These are phyloP conservation scores for Monosporozyma unispora DNA, from an alignment of 805 yeast species.

Conservation along the genomic window DNA sequence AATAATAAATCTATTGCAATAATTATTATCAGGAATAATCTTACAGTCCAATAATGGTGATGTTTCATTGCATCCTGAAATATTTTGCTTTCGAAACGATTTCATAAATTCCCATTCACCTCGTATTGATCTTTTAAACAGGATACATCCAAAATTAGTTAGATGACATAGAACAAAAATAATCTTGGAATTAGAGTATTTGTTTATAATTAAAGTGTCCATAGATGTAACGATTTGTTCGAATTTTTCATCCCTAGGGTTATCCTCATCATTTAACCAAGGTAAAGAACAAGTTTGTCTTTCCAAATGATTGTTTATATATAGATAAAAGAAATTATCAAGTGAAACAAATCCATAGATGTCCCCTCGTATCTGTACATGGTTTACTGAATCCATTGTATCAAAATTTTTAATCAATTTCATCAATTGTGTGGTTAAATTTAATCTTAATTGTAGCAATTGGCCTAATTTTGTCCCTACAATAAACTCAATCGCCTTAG, in stretches of 20 bases:
- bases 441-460: constrained; percentile 6
- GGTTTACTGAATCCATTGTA: constrained; percentile 4
- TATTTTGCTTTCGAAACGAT: background rate
- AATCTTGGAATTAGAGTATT: constrained; percentile 8
- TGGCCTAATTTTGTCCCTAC: constrained; percentile 13
- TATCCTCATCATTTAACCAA: background rate
- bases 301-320: constrained; percentile 6
- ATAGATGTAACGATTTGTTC: constrained; percentile 6
- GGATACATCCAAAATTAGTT: constrained; percentile 15
- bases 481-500: background rate
- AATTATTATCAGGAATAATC: constrained; percentile 1
- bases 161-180: constrained; percentile 10
- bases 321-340: constrained; percentile 11
- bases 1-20: constrained; percentile 6
- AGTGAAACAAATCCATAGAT: constrained; percentile 7
- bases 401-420: background rate
- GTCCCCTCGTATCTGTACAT: background rate
- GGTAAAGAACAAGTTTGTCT: constrained; percentile 2
- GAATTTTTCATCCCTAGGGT: background rate
- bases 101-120: constrained; percentile 17
- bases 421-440: constrained; percentile 6
- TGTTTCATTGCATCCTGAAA: constrained; percentile 1
- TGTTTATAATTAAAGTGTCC: constrained; percentile 11
- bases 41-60: constrained; percentile 13
- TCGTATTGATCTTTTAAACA: constrained; percentile 13